These are phyloP conservation scores for Quercus wislizeni DNA, from an alignment of 306 rosid species.

Conservation along the genomic window DNA sequence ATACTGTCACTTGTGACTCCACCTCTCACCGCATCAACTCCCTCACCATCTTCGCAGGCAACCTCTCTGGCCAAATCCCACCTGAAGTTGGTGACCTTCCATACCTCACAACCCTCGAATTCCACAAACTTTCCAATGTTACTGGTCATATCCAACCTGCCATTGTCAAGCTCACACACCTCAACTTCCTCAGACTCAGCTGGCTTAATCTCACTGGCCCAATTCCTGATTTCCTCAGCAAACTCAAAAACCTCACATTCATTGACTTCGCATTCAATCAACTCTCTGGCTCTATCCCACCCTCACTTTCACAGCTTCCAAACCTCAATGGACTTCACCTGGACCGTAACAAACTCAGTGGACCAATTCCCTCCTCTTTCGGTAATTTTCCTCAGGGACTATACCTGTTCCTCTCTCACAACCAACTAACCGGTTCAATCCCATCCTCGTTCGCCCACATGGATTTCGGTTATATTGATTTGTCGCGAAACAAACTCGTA, in stretches of 20 bases:
- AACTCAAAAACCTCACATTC: conserved; percentile 41
- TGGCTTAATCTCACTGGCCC: conserved; percentile 61
- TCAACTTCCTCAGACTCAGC: conserved; percentile 37
- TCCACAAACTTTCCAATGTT: conserved; percentile 60
- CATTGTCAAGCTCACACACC: conserved; percentile 52
- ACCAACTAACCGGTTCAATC: conserved; percentile 49
- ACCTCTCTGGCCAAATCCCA: conserved; percentile 54
- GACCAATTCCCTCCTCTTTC: conserved; percentile 42
- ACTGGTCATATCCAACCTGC: conserved; percentile 63
- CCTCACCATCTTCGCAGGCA: conserved; percentile 37
- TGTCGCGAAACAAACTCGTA: conserved; percentile 63
- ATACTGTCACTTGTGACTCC: conserved; percentile 47
- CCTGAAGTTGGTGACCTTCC: conserved; percentile 69
- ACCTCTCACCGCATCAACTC: conserved; percentile 61
- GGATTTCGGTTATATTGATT: conserved; percentile 27
- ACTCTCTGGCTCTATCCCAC: conserved; percentile 52
- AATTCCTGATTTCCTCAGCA: conserved; percentile 54
- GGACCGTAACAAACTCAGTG: conserved; percentile 49
- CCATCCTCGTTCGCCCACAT: conserved; percentile 42
- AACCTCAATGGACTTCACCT: conserved; percentile 25
- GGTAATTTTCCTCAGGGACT: conserved; percentile 36
- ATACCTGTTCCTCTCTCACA: conserved; percentile 37
- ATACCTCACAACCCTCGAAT: conserved; percentile 36
- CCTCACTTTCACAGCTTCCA: conserved; percentile 52
- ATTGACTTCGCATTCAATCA: conserved; percentile 53